These are phyloP conservation scores for Balansia obtecta DNA, from an alignment of 2,329 filamentous ascomycete genomes.

Conservation along the genomic window DNA sequence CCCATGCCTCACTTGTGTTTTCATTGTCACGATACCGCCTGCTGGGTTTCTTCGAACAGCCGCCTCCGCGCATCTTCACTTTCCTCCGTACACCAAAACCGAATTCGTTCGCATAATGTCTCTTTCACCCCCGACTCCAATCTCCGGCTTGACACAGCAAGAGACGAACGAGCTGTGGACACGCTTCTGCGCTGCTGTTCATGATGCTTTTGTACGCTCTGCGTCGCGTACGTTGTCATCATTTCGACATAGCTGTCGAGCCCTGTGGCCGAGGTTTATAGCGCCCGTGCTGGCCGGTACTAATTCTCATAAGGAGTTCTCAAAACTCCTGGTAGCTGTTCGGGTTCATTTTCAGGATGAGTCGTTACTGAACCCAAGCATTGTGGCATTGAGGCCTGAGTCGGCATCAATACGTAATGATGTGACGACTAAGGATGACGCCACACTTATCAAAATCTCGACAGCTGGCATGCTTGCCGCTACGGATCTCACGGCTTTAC, in stretches of 20 bases:
- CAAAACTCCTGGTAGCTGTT: conserved; percentile 63
- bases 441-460: not conserved
- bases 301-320: conserved; percentile 67
- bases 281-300: conserved; percentile 65
- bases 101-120: conserved; percentile 70
- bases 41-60: conserved; percentile 57
- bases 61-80: conserved; percentile 65
- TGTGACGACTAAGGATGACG: not conserved
- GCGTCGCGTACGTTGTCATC: conserved; percentile 68
- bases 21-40: conserved; percentile 62
- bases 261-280: conserved; percentile 78
- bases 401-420: not conserved
- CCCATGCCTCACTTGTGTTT: conserved; percentile 61
- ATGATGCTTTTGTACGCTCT: conserved; percentile 73
- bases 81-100: conserved; percentile 70
- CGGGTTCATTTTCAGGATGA: conserved; percentile 63
- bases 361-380: conserved; percentile 51
- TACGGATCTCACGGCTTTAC: conserved; percentile 38
- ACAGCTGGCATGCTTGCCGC: conserved; percentile 3
- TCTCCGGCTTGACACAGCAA: conserved; percentile 35
- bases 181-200: conserved; percentile 71
- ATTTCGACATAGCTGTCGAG: conserved; percentile 56
- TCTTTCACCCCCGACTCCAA: conserved; percentile 30
- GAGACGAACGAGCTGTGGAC: conserved; percentile 61
- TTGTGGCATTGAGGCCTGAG: conserved; percentile 28